phyloP scores from a whole-genome alignment of 768 basidiomycete species.

The Lactifluus echinatus region DNA sequence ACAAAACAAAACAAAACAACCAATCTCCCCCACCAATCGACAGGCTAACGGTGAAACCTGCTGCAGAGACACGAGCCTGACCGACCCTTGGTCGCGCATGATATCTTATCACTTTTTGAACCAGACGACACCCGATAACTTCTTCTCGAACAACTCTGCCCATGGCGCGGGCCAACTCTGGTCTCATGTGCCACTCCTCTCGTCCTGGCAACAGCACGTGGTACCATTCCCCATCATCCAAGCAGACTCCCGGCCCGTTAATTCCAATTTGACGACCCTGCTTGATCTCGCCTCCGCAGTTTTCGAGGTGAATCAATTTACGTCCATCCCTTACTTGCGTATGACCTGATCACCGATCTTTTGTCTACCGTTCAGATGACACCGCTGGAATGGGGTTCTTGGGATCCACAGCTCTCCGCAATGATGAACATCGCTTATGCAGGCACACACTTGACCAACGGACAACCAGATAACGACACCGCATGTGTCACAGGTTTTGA shows the following conservation, averaged over 20 bases:
- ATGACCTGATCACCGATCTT: background rate
- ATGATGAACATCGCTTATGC: constrained; percentile 54
- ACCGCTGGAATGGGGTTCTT: constrained; percentile 64
- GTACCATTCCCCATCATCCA: constrained; percentile 64
- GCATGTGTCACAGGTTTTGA: constrained; percentile 70
- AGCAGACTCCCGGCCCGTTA: constrained; percentile 43
- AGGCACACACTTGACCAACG: constrained; percentile 57
- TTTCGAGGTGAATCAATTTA: constrained; percentile 43
- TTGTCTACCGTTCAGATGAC: constrained; percentile 35
- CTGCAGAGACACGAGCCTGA: constrained; percentile 51
- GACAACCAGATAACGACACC: constrained; percentile 42
- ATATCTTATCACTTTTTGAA: constrained; percentile 70
- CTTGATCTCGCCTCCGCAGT: constrained; percentile 39
- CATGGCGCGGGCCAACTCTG: constrained; percentile 67
- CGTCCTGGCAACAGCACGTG: constrained; percentile 39
- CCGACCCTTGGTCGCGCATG: constrained; percentile 57
- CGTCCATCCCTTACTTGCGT: background rate
- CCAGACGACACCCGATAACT: constrained; percentile 48
- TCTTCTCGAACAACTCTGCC: constrained; percentile 47
- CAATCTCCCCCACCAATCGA: background rate
- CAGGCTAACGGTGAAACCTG: background rate
- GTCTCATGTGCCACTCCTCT: constrained; percentile 45
- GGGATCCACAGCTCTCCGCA: constrained; percentile 62
- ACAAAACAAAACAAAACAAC: background rate
- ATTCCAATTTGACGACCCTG: constrained; percentile 34